Evolutionary conservation across 2,329 filamentous ascomycete species (phyloP).

Genomic region (Aspergillus sp.): DNA sequence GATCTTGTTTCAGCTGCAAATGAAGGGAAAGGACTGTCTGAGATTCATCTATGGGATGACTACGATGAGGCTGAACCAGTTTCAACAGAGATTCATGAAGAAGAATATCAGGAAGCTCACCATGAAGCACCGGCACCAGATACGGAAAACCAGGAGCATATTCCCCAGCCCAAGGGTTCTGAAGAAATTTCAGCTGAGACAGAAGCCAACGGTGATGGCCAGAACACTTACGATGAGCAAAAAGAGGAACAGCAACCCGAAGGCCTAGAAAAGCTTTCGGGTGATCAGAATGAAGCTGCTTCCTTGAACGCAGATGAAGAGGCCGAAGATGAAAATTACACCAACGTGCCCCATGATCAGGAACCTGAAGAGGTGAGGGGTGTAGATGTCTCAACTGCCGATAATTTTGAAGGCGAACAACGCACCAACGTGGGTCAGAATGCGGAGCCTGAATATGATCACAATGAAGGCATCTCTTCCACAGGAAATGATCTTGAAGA

Average conservation of each 20-base stretch:
- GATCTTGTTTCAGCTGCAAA: constrained; percentile 50
- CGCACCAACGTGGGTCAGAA: background rate
- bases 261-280: background rate
- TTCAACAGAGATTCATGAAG: constrained; percentile 11
- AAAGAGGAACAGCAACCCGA: background rate
- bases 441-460: background rate
- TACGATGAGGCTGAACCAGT: constrained; percentile 42
- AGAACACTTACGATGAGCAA: background rate
- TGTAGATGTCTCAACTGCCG: background rate
- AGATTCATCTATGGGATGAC: constrained; percentile 41
- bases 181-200: constrained; percentile 5
- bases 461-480: background rate
- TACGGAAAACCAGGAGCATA: constrained; percentile 10
- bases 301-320: background rate
- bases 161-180: constrained; percentile 10
- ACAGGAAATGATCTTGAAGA: constrained; percentile 6
- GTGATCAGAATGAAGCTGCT: background rate
- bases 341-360: background rate
- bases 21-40: constrained; percentile 54
- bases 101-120: constrained; percentile 6
- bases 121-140: constrained; percentile 10
- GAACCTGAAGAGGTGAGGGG: background rate
- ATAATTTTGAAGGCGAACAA: background rate
- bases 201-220: constrained; percentile 3
- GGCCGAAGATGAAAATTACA: background rate